Evolutionary conservation across 1,139 yeast species (phyloP), one percentile per base, ranked within the genome.

Genomic region (Wickerhamomyces sp.): DNA sequence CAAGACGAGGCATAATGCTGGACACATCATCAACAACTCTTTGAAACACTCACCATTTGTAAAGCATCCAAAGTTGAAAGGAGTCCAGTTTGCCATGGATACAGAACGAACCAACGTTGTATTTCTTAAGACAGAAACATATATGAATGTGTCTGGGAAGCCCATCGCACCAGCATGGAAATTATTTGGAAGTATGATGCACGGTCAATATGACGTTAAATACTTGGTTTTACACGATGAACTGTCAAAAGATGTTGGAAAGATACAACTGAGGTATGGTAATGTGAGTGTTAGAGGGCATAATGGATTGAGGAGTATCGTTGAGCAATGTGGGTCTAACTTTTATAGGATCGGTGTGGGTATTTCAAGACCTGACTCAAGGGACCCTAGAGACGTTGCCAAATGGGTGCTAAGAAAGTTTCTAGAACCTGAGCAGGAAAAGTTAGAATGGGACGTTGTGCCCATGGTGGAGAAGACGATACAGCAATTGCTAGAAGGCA

Each of bases 181-280:
- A 32, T 64, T 65, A 53, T 64, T 72, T 40, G 50, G 59, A 23
- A 45, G 60, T 32, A 46, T 57, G 33, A 54, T 61, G 42, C 45
- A 48, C 29, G 44, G 47, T 33, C 49, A 51, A 27, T 64, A 59
- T 46, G 63, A 65, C 33, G 72, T 73, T 2, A 65, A 62, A 15
- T 65, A 83, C 47, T 71, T 87, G 2, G 73, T 89, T 0, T 57
- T 88, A 1, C 94, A 87, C 60, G 96, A 89, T 60, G 96, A 89
- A 53, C 63, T 88, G 35, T 84, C 81, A 49, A 61, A 81, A 11
- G 76, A 75, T 1, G 54, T 82, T 6, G 96, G 96, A 0, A 74
- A 76, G 45, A 67, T 79, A 27, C 84, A 83, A 55, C 61, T 84
- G 10, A 68, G 87, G 44, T 69, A 65, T 34, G 79, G 75, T 23